Evolutionary conservation across 331 rosid species (phyloP), one percentile per base, ranked within the genome.

Genomic region (Dryas integrifolia): DNA sequence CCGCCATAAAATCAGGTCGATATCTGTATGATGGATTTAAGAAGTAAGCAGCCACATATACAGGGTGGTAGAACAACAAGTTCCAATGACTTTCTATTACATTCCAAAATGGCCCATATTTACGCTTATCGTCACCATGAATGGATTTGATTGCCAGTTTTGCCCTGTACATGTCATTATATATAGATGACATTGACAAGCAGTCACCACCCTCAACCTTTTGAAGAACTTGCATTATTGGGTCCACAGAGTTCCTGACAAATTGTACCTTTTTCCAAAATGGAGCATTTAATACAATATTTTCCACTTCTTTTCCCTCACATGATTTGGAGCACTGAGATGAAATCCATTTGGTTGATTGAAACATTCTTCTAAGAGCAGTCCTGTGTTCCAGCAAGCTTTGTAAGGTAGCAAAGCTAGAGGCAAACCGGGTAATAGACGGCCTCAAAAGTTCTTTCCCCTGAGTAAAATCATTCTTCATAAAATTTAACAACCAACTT

Each of bases 181-280:
- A 94, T 74, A 89, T 86, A 60, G 79, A 89, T 48, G 98, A 83
- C 90, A 91, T 88, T 26, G 94, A 86, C 90, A 94, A 82, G 79
- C 78, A 68, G 81, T 86, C 89, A 50, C 88, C 88, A 74, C 80
- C 81, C 66, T 67, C 90, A 72, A 89, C 79, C 87, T 86, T 91
- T 71, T 85, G 92, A 80, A 91, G 90, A 70, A 91, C 87, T 76
- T 88, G 91, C 88, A 94, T 65, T 73, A 91, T 81, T 56, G 97
- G 98, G 52, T 89, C 92, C 79, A 86, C 86, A 30, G 97, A 91
- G 82, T 85, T 89, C 76, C 78, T 77, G 51, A 89, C 90, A 59
- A 83, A 81, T 70, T 81, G 95, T 62, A 88, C 81, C 84, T 88
- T 91, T 88, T 94, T 94, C 97, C 97, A 94, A 82, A 91, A 94